Conservation (phyloP, 352 stramenopile genomes). For the Globisporangium irregulare region DNA sequence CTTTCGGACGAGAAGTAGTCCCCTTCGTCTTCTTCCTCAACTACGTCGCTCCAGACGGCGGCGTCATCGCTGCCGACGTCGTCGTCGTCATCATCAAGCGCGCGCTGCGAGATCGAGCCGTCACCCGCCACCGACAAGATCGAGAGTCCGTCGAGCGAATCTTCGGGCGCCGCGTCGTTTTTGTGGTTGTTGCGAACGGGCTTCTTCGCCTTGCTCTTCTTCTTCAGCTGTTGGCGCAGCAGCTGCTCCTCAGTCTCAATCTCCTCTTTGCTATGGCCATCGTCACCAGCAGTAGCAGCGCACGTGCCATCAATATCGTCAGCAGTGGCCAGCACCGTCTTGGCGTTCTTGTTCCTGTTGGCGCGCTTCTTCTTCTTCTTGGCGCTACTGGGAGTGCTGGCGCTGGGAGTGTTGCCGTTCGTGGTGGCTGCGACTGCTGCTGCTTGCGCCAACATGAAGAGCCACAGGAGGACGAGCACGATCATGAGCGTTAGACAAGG, state of each 20-base stretch:
- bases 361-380: slow-evolving; percentile 19
- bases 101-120: slow-evolving; percentile 22
- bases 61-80: slow-evolving; percentile 34
- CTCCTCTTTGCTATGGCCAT: slow-evolving; percentile 5
- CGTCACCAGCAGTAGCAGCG: slow-evolving; percentile 13
- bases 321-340: background rate
- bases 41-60: slow-evolving; percentile 25
- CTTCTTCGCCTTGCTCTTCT: slow-evolving; percentile 10
- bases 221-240: slow-evolving; percentile 4
- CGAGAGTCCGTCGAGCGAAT: slow-evolving; percentile 19
- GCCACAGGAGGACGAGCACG: slow-evolving; percentile 16
- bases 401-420: background rate
- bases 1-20: slow-evolving; percentile 84
- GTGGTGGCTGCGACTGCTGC: background rate
- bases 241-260: slow-evolving; percentile 15
- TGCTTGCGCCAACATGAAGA: slow-evolving; percentile 1
- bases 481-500: background rate
- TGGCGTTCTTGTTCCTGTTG: slow-evolving; percentile 8
- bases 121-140: slow-evolving; percentile 30
- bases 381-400: background rate
- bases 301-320: background rate
- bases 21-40: slow-evolving; percentile 64
- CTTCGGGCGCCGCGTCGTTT: background rate
- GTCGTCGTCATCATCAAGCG: slow-evolving; percentile 25
- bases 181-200: slow-evolving; percentile 6